Conservation (phyloP, 805 yeast species). For the Ogataea naganishii region DNA sequence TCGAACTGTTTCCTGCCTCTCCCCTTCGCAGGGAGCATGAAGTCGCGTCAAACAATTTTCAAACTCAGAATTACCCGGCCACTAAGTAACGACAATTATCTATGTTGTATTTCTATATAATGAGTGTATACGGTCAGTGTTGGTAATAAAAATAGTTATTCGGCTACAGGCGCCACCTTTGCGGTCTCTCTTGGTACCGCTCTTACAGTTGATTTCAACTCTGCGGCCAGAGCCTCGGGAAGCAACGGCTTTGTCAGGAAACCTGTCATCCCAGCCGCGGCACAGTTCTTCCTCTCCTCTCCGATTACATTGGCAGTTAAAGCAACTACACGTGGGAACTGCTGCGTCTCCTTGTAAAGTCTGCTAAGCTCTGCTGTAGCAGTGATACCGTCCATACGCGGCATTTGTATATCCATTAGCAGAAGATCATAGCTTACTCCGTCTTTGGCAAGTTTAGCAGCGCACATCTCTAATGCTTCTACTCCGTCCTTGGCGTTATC, state of each 20-base stretch:
- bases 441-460: conserved; percentile 11
- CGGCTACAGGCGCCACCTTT: too few species aligned
- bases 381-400: conserved; percentile 40
- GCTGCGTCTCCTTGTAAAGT: conserved; percentile 17
- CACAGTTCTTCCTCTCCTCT: conserved; percentile 39
- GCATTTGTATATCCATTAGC: conserved; percentile 41
- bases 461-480: conserved; percentile 30
- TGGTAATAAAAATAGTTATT: too few species aligned
- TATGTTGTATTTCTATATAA: not conserved
- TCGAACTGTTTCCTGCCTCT: too few species aligned
- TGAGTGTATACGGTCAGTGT: too few species aligned
- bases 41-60: not conserved
- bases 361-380: conserved; percentile 32
- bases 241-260: conserved; percentile 45
- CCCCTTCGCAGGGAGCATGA: too few species aligned
- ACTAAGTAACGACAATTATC: not conserved
- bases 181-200: too few species aligned
- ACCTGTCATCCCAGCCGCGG: conserved; percentile 43
- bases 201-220: conserved; percentile 16
- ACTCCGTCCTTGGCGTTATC: conserved; percentile 46
- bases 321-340: conserved; percentile 34
- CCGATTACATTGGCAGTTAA: conserved; percentile 46
- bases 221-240: conserved; percentile 33
- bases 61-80: not conserved
- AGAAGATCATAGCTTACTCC: conserved; percentile 38